These are phyloP conservation scores for Diaporthe citriasiana DNA, from an alignment of 2,329 filamentous ascomycete species.

Conservation along the genomic window DNA sequence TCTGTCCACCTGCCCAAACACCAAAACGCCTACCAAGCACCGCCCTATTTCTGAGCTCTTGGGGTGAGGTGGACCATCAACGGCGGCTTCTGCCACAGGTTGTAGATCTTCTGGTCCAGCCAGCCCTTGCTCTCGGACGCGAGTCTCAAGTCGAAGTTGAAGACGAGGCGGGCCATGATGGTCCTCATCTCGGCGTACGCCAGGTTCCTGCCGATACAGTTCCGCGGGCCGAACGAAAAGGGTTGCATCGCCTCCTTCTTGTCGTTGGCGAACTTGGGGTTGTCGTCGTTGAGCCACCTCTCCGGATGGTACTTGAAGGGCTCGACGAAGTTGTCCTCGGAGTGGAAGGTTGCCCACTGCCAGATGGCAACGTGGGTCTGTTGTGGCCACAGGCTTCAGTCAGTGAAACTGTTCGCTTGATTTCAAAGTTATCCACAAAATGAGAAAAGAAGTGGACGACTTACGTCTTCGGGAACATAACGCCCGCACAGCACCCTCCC, in stretches of 20 bases:
- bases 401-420: too few relatives aligned
- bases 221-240: slow-evolving; percentile 50
- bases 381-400: neutral
- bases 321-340: slow-evolving; percentile 50
- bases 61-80: slow-evolving; percentile 47
- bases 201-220: slow-evolving; percentile 52
- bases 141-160: slow-evolving; percentile 52
- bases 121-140: slow-evolving; percentile 47
- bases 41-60: neutral
- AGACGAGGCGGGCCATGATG: slow-evolving; percentile 52
- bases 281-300: slow-evolving; percentile 48
- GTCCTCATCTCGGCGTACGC: slow-evolving; percentile 55
- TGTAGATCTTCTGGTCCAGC: slow-evolving; percentile 47
- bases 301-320: slow-evolving; percentile 53
- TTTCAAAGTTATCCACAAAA: neutral
- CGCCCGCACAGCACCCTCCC: slow-evolving; percentile 34
- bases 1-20: neutral
- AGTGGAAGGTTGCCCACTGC: slow-evolving; percentile 50
- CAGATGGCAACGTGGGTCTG: slow-evolving; percentile 51
- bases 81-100: slow-evolving; percentile 50
- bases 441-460: neutral
- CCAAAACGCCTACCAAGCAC: neutral
- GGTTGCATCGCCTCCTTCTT: slow-evolving; percentile 45
- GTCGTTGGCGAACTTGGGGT: slow-evolving; percentile 39
- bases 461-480: slow-evolving; percentile 38